Base-by-base conservation (phyloP, 2,329 filamentous ascomycete genomes). In the Daldinia eschscholtzii region DNA sequence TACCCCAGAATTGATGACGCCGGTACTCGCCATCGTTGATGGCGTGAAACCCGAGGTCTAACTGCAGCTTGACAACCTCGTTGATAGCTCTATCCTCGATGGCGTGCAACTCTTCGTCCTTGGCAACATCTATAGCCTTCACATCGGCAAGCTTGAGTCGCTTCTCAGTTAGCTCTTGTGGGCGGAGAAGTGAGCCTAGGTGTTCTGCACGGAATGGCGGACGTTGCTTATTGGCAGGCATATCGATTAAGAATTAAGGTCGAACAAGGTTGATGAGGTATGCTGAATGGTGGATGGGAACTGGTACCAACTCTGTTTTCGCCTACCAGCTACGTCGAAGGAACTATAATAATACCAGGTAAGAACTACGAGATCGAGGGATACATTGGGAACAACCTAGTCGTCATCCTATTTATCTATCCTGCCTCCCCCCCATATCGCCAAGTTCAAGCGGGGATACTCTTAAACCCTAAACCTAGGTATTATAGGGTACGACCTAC, bases 181-280 rank as follows among this genome's bases (percentile, higher is more conserved):
- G 91, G 10, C 92, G 89, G 53, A 93, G 87, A 35, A 93, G 83
- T 4, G 91, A 93, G 73, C 91, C 92, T 72, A 93, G 83, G 76
- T 93, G 91, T 83, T 93, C 92, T 56, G 92, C 92, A 72, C 91
- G 86, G 83, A 92, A 93, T 50, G 91, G 92, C 3, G 82, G 82
- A n/a, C 72, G 69, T 68, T 76, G 77, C 72, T 78, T 79, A 64
- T 76, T 77, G 46, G 56, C 53, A 18, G 68, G 61, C 77, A 78
- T 79, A 37, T 48, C 65, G 64, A 20, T 53, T n/a, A 23, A 48
- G 44, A 26, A n/a, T 60, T 2, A 20, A 44, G 46, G 46, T 48
- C 12, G 13, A 6, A 13, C 13, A 13, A 28, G 12, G 12, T 53
- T 12, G 10, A 44, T 20, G 30, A 35, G 23, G 50, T n/a, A 28